Evolutionary conservation across 2,329 filamentous ascomycete genomes (phyloP), one percentile per base, ranked within the genome.

Genomic region (Xylaria sp.): DNA sequence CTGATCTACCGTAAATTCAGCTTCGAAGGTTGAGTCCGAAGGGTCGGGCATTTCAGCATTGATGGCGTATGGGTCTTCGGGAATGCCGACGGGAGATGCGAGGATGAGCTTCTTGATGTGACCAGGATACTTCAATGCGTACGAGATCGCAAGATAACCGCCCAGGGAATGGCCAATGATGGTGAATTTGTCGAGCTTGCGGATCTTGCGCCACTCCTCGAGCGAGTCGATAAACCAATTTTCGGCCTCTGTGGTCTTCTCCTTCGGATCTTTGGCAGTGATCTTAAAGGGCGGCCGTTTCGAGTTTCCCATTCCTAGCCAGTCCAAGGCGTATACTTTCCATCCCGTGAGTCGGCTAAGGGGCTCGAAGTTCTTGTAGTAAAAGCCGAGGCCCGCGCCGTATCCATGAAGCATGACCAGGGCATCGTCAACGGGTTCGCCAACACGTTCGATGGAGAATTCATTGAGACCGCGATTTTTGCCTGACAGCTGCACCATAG

Each of bases 391-490:
- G 0, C 96, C 96, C 1, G 96, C 96, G 53, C 96, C 96, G 79
- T 99, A 99, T 68, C 96, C 96, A 77, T 99, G 96, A 4, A 99
- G 83, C 88, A 99, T 97, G 50, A 99, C 95, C 17, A 99, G 84
- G 49, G 93, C 96, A 75, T 98, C 90, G 53, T 96, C 90, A 0
- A 89, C 87, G 4, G 90, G 80, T 76, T 97, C 94, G 39, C 89
- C 93, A 0, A 93, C 81, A 56, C 94, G 86, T 81, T 97, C 93
- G 1, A 99, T 88, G 0, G 92, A 94, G 78, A 97, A 96, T 77
- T 99, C 96, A 76, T 99, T 98, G 69, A 99, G 79, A 2, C 90
- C 92, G 56, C 96, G 89, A 77, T 97, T 89, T 79, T 94, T 96
- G 61, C 96, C 96, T 17, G 90, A 89, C 63, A 99, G 84, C 69